These are phyloP conservation scores for Aspergillus biplanus DNA, from an alignment of 495 filamentous ascomycete genomes.

Conservation along the genomic window DNA sequence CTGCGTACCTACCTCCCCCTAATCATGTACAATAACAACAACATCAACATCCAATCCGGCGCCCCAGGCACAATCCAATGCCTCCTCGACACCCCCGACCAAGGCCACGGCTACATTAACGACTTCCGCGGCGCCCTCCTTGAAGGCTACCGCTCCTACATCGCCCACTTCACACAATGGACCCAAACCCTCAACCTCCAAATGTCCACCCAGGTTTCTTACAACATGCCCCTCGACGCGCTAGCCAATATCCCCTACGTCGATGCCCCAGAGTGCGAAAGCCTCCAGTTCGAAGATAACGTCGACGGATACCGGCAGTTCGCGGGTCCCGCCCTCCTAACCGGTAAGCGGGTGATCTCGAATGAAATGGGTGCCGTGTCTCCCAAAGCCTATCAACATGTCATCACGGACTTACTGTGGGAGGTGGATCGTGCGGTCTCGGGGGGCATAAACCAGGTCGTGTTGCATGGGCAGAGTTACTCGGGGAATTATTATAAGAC, in stretches of 20 bases:
- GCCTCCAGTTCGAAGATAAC: conserved; percentile 7
- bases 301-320: conserved; percentile 16
- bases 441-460: conserved; percentile 4
- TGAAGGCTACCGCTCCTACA: conserved; percentile 40
- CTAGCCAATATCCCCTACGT: conserved; percentile 9
- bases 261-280: conserved; percentile 13
- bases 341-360: conserved; percentile 11
- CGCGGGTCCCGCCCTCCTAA: conserved; percentile 4
- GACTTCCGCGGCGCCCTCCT: conserved; percentile 39
- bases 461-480: not conserved
- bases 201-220: conserved; percentile 11
- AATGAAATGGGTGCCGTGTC: conserved; percentile 3
- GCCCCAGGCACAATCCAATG: conserved; percentile 29
- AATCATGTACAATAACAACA: conserved; percentile 32
- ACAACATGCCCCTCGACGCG: conserved; percentile 14
- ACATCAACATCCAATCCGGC: conserved; percentile 26
- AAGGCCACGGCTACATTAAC: conserved; percentile 32
- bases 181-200: not conserved
- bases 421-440: not conserved
- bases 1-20: conserved; percentile 30
- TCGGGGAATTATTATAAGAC: conserved; percentile 5
- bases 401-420: conserved; percentile 1
- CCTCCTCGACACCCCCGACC: conserved; percentile 29
- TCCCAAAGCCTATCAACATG: not conserved
- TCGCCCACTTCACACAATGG: conserved; percentile 39